A percentile compares a stretch with the other conserved stretches of the same genome.
These are phyloP conservation scores for Persicaria tinctoria DNA, from an alignment of 148 eudicot species.

Conservation along the genomic window DNA sequence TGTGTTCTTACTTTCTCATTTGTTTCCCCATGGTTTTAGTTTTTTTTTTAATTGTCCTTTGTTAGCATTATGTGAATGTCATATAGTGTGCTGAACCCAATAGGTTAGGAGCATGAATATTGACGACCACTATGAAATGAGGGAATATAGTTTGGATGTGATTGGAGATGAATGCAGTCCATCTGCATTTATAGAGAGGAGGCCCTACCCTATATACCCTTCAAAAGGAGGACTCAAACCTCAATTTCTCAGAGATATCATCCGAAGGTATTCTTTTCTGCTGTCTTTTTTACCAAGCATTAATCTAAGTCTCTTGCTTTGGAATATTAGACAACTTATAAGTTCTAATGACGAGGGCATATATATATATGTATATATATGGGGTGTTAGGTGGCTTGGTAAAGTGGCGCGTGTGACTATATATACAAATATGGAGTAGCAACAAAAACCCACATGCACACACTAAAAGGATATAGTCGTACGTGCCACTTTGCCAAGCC, in stretches of 20 bases:
- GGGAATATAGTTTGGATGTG: slow-evolving; percentile 71
- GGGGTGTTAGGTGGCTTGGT: too few relatives aligned
- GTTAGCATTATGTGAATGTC: background rate
- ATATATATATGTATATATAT: too few relatives aligned
- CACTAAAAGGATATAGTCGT: too few relatives aligned
- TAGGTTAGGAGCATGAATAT: slow-evolving; percentile 60
- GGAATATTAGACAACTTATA: background rate
- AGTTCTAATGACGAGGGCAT: background rate
- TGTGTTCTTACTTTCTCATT: background rate
- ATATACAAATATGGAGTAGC: too few relatives aligned
- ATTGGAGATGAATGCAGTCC: slow-evolving; percentile 55
- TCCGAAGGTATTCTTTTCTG: slow-evolving; percentile 46
- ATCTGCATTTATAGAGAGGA: slow-evolving; percentile 40
- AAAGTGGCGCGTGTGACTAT: too few relatives aligned
- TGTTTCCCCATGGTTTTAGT: background rate
- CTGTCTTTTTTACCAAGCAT: background rate
- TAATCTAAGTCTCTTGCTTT: background rate
- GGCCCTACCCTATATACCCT: slow-evolving; percentile 83
- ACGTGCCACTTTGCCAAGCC: too few relatives aligned
- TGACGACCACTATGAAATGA: slow-evolving; percentile 79
- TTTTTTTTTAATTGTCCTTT: background rate
- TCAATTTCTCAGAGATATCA: slow-evolving; percentile 50
- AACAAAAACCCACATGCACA: too few relatives aligned
- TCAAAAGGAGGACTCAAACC: slow-evolving; percentile 80
- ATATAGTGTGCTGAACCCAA: slow-evolving; percentile 9